These are phyloP conservation scores for Flaveria sonorensis DNA, from an alignment of 129 eudicot species.

Conservation along the genomic window DNA sequence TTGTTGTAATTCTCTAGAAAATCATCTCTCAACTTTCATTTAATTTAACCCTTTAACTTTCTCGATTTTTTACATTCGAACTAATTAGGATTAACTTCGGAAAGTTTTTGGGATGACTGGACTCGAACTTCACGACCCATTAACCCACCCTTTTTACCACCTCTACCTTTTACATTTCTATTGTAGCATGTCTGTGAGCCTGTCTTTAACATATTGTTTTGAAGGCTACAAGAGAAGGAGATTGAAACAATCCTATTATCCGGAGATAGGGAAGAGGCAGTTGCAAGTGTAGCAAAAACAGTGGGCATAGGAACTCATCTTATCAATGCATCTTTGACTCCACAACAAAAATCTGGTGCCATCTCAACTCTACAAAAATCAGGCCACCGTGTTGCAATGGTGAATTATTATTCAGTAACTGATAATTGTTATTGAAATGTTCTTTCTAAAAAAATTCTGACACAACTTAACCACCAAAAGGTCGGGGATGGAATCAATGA, in stretches of 20 bases:
- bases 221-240: constrained; percentile 71
- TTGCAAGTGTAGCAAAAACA: constrained; percentile 83
- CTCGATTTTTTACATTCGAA: too few relatives aligned
- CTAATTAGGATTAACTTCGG: too few relatives aligned
- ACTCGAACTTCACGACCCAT: not conserved
- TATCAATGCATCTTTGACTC: constrained; percentile 76
- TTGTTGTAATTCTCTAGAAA: too few relatives aligned
- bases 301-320: constrained; percentile 63
- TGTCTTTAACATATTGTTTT: constrained; percentile 26
- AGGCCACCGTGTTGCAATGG: constrained; percentile 92
- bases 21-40: too few relatives aligned
- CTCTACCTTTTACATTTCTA: not conserved
- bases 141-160: not conserved
- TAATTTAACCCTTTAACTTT: too few relatives aligned
- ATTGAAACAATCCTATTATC: constrained; percentile 73
- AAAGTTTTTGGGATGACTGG: not conserved
- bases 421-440: not conserved
- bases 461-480: constrained; percentile 35
- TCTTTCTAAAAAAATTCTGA: not conserved
- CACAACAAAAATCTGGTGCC: constrained; percentile 77
- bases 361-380: constrained; percentile 71
- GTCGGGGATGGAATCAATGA: constrained; percentile 96
- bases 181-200: not conserved
- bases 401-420: constrained; percentile 28
- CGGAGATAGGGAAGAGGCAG: constrained; percentile 99